Base-by-base conservation (phyloP, 805 yeast genomes). In the Saccharomycopsis fodiens region DNA sequence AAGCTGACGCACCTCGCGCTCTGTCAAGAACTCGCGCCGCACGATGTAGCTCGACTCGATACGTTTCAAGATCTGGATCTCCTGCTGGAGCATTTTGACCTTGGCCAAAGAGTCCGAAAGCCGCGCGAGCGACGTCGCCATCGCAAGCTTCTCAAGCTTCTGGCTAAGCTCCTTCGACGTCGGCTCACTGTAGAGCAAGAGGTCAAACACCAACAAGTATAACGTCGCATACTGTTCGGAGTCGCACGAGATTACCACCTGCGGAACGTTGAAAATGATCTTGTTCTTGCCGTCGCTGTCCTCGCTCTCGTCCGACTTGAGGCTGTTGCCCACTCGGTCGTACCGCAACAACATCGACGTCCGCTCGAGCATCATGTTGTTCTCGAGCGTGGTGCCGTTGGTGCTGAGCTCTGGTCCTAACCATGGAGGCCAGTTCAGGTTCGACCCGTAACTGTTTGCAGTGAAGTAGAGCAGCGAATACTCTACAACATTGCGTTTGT, bases 341-440 rank as follows among this genome's bases (percentile, higher is more conserved):
- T 71, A 79, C 1, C 82, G 69, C 17, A 84, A 57, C 58, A 78
- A 72, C 20, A 79, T 67, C 0, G 89, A 75, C 2, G 85, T 75
- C 48, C 79, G 73, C 27, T 81, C 75, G 21, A 87, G 70, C 32
- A 89, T 64, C 41, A 79, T 68, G 45, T 73, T 72, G 10, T 72
- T 67, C 8, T 64, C 57, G 48, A 77, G 62, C 1, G 70, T 55
- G 0, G 71, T 67, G 16, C 74, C 68, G 42, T 79, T 78, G 51
- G 76, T 73, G 51, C 85, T 77, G 19, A 80, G 67, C 55, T 86
- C 95, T 40, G 76, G 59, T 1, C 89, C 87, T 29, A 88, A 60
- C 87, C 95, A 89, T 0, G 96, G 94, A 2, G 96, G 96, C 97
- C 96, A 89, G 16, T 66, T 65, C 3, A 62, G 46, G 2, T 74